Base-by-base conservation (phyloP, 148 eudicot genomes). In the Cornus florida region DNA sequence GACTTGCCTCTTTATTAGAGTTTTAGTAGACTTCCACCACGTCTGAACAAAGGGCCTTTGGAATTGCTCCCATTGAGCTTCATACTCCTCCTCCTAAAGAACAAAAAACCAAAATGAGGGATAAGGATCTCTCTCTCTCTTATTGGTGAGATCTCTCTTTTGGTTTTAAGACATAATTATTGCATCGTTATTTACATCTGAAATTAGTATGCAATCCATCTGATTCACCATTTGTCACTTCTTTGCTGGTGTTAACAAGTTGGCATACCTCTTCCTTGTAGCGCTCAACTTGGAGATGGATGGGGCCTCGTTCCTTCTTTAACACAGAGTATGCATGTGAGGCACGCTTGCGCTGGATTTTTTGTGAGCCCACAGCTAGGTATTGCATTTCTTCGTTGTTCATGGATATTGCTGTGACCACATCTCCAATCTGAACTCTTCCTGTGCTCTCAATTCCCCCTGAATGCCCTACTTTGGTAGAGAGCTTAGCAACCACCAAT, bases 41-140 rank as follows among this genome's bases (percentile, higher is more conserved):
- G 73, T 71, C 57, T 71, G 73, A 39, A 71, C 57, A 43, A 71
- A 71, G n/a, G 73, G 73, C 57, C 73, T 71, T 17, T 71, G 73
- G 73, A 71, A 71, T 43, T 71, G 73, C 48, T 71, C 73, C 73
- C 73, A 71, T 43, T 71, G 73, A 71, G 73, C 73, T 41, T 41
- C 32, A 11, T 71, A 71, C 17, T 71, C 73, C 22, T 71, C 73
- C 73, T 71, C 73, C 73, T 71, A 43, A 10, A 71, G 22, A 38
- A 6, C 72, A 16, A 71, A 10, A 71, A 71, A 71, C 3, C n/a
- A 19, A 9, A 0, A 10, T 10, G 3, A 71, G 3, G 57, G 73
- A 10, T 70, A 22, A n/a, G 10, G 12, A 41, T 17, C 12, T 19
- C 12, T 38, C 24, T 43, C 7, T 39, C 7, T 39, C 5, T 39